Percentiles rank a stretch among this genome's conserved stretches.
Conservation (phyloP, 345 rosid species). For the Limnanthes douglasii region DNA sequence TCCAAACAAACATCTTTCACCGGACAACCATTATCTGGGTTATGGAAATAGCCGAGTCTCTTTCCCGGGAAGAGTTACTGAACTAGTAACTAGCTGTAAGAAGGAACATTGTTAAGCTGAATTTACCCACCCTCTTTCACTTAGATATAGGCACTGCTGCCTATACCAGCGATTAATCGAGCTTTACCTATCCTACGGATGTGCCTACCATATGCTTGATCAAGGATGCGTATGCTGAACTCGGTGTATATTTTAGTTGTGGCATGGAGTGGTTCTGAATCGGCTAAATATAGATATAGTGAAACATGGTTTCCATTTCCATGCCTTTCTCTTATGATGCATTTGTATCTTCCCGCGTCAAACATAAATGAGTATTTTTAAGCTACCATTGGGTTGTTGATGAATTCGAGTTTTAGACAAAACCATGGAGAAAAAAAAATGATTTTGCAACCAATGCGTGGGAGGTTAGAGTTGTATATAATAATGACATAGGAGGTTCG, state of each 20-base stretch:
- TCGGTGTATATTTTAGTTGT: constrained; percentile 12
- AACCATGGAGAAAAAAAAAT: too few species aligned
- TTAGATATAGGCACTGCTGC: constrained; percentile 5
- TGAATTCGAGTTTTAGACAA: too few species aligned
- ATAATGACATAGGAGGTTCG: not conserved
- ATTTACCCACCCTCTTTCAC: not conserved
- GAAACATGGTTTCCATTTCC: constrained; percentile 19
- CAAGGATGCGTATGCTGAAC: constrained; percentile 12
- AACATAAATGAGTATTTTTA: not conserved
- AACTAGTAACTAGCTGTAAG: constrained; percentile 15
- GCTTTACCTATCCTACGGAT: constrained; percentile 12
- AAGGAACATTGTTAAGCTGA: not conserved
- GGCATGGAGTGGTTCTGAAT: constrained; percentile 10
- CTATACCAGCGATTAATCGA: not conserved
- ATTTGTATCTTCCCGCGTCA: constrained; percentile 15
- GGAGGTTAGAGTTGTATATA: too few species aligned
- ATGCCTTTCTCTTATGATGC: constrained; percentile 12
- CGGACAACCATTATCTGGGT: constrained; percentile 16
- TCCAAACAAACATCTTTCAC: constrained; percentile 15
- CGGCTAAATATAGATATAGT: constrained; percentile 11
- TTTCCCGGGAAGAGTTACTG: constrained; percentile 8
- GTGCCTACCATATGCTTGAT: constrained; percentile 22
- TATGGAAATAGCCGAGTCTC: constrained; percentile 12
- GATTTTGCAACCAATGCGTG: too few species aligned
- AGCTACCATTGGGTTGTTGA: not conserved